phyloP scores from a whole-genome alignment of 176 grass and related monocot species.

The Bromus sterilis region DNA sequence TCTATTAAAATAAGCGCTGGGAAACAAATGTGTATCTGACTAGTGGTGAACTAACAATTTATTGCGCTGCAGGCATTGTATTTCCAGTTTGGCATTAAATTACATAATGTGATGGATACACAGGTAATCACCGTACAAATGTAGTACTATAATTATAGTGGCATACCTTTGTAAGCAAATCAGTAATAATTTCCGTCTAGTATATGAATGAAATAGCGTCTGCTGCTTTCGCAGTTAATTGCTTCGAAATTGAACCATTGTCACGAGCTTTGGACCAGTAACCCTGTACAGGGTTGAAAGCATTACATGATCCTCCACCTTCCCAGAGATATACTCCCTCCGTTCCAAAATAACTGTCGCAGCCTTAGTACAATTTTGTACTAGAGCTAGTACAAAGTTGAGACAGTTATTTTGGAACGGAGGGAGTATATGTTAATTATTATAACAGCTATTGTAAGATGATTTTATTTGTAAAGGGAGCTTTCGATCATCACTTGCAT shows the following conservation, averaged over 20 bases:
- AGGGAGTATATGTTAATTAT: background rate
- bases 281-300: background rate
- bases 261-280: constrained; percentile 1
- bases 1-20: background rate
- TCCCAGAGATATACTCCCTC: too few species aligned
- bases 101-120: constrained; percentile 91
- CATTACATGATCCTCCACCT: background rate
- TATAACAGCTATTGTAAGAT: background rate
- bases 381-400: too few species aligned
- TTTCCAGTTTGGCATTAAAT: constrained; percentile 95
- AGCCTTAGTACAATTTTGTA: too few species aligned
- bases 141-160: background rate
- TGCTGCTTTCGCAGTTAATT: background rate
- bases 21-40: background rate
- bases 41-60: constrained; percentile 4
- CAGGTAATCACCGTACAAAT: constrained; percentile 47
- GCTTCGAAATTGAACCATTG: background rate
- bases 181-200: background rate
- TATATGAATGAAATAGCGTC: background rate
- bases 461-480: background rate
- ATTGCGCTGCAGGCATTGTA: constrained; percentile 67
- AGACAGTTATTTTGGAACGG: too few species aligned
- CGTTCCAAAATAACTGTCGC: too few species aligned
- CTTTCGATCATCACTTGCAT: background rate
- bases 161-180: background rate